These are phyloP conservation scores for Candida manassasensis DNA, from an alignment of 805 yeast species.

Conservation along the genomic window DNA sequence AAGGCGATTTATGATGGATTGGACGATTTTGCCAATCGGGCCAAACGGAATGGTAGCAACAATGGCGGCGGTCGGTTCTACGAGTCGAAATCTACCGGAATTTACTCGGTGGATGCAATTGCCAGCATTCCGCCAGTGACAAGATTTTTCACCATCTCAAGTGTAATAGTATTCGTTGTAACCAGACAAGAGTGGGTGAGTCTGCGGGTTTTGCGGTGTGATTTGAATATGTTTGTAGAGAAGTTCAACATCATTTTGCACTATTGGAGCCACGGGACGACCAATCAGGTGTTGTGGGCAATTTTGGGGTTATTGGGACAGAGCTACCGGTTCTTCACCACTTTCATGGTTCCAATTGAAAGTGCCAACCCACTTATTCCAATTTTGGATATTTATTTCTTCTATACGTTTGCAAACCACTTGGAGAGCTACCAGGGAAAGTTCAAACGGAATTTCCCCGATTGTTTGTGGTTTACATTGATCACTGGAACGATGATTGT, in stretches of 20 bases:
- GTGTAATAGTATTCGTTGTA: constrained; percentile 42
- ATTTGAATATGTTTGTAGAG: constrained; percentile 10
- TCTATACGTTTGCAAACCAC: constrained; percentile 53
- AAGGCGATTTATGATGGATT: constrained; percentile 19
- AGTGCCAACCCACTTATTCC: constrained; percentile 22
- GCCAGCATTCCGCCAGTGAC: constrained; percentile 57
- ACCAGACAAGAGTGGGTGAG: constrained; percentile 2
- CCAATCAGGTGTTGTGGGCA: constrained; percentile 6
- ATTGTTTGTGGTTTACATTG: constrained; percentile 51
- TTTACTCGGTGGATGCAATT: constrained; percentile 15
- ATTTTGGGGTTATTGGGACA: constrained; percentile 24
- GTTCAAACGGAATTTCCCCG: constrained; percentile 47
- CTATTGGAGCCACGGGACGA: constrained; percentile 3
- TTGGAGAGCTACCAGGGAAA: constrained; percentile 44
- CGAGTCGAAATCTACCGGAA: neutral
- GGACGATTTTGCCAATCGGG: constrained; percentile 23
- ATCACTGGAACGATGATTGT: constrained; percentile 46
- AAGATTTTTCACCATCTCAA: constrained; percentile 46
- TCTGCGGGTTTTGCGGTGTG: constrained; percentile 12
- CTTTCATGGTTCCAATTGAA: constrained; percentile 44
- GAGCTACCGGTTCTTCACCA: constrained; percentile 45
- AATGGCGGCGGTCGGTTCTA: constrained; percentile 14
- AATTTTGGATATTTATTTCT: constrained; percentile 48
- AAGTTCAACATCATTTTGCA: constrained; percentile 5
- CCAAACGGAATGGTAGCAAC: constrained; percentile 13